A percentile compares a stretch with the other conserved stretches of the same genome.
phyloP scores from a whole-genome alignment of 2,329 filamentous ascomycete genomes.

The Calonectria naviculata region DNA sequence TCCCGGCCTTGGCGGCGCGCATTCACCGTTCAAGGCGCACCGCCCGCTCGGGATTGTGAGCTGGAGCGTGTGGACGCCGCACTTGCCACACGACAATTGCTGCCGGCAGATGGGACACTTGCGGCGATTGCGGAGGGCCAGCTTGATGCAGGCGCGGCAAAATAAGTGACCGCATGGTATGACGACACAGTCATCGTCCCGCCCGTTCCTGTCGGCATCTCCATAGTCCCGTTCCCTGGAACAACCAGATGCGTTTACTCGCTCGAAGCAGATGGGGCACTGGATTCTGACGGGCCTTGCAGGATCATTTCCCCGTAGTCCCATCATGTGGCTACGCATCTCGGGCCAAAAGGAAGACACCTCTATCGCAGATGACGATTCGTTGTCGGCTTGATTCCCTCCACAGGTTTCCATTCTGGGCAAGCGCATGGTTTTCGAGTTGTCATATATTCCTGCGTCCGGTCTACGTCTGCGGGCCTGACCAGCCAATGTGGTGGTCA shows the following conservation, averaged over 20 bases:
- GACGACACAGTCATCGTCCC: neutral
- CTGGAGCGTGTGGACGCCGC: neutral
- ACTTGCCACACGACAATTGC: slow-evolving; percentile 1
- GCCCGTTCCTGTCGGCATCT: neutral
- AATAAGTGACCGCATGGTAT: slow-evolving; percentile 38
- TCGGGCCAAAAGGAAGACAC: slow-evolving; percentile 2
- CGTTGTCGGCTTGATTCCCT: too few relatives aligned
- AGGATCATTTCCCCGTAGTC: neutral
- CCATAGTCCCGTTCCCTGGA: too few relatives aligned
- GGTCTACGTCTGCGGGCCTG: neutral
- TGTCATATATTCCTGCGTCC: neutral
- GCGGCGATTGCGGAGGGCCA: neutral
- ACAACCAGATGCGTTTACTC: neutral
- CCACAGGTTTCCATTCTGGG: neutral
- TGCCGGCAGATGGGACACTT: slow-evolving; percentile 34
- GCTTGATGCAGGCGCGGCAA: slow-evolving; percentile 25
- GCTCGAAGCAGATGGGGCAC: slow-evolving; percentile 34
- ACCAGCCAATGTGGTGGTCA: neutral
- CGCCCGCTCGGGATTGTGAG: neutral
- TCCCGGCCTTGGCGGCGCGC: neutral
- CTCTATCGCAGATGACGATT: neutral
- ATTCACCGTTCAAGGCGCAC: neutral
- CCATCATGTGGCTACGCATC: neutral
- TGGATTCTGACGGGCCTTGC: neutral
- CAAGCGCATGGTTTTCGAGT: neutral